Evolutionary conservation across 1,284 basidiomycete genomes (phyloP).

Genomic region (Porogramme epimiltina): DNA sequence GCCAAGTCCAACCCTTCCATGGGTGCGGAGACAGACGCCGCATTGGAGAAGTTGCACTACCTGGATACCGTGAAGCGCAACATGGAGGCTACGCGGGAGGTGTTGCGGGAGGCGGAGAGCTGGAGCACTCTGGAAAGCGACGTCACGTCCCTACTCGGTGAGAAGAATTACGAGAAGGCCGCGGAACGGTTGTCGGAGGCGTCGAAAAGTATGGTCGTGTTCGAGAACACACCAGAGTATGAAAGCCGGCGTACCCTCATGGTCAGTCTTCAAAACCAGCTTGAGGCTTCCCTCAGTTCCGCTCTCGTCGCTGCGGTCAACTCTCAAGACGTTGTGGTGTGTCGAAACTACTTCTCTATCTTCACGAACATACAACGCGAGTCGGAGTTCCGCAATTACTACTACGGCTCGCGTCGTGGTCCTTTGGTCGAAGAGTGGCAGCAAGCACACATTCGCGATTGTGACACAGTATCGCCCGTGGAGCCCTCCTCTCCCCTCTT

Average conservation of each 20-base stretch:
- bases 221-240: conserved; percentile 87
- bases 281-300: conserved; percentile 87
- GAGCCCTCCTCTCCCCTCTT: conserved; percentile 42
- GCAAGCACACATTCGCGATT: conserved; percentile 52
- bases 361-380: conserved; percentile 90
- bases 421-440: conserved; percentile 73
- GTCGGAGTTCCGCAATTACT: conserved; percentile 89
- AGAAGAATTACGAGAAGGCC: conserved; percentile 81
- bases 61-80: conserved; percentile 82
- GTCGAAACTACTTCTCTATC: conserved; percentile 80
- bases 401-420: conserved; percentile 80
- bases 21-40: conserved; percentile 54
- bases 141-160: conserved; percentile 79
- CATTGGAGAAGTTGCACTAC: conserved; percentile 74
- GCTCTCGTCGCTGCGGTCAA: conserved; percentile 84
- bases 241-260: conserved; percentile 82
- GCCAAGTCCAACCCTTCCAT: conserved; percentile 50
- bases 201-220: conserved; percentile 83
- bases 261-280: conserved; percentile 89
- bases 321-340: conserved; percentile 69
- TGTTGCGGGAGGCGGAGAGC: conserved; percentile 88
- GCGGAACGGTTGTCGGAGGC: conserved; percentile 89
- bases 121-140: conserved; percentile 95
- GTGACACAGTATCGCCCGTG: conserved; percentile 35
- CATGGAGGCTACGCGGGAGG: conserved; percentile 86